Percentiles rank a stretch among this genome's conserved stretches.
Conservation (phyloP, 495 filamentous ascomycete species). For the Penicillium malachiteum region DNA sequence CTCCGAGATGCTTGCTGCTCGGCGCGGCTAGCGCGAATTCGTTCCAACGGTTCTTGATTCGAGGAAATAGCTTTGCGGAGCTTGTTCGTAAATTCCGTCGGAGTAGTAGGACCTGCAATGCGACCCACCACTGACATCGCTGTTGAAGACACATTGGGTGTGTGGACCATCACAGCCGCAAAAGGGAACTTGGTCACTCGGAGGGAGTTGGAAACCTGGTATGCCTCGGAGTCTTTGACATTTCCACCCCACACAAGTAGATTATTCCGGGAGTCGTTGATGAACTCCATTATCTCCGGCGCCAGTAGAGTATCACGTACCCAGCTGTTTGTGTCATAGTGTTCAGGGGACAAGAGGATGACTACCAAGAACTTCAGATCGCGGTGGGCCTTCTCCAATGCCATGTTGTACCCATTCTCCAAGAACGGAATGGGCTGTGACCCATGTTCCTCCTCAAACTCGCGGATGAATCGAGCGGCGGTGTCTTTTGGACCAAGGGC, state of each 20-base stretch:
- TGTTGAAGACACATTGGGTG: slow-evolving; percentile 72
- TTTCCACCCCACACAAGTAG: slow-evolving; percentile 90
- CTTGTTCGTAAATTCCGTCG: slow-evolving; percentile 66
- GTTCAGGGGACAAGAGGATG: slow-evolving; percentile 82
- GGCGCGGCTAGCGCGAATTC: slow-evolving; percentile 64
- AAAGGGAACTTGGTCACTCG: slow-evolving; percentile 89
- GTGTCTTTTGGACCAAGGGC: slow-evolving; percentile 81
- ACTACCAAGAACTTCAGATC: slow-evolving; percentile 90
- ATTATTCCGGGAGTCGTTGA: slow-evolving; percentile 70
- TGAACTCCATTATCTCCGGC: slow-evolving; percentile 66
- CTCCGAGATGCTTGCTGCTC: slow-evolving; percentile 75
- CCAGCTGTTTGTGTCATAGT: slow-evolving; percentile 87
- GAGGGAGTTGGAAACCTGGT: slow-evolving; percentile 81
- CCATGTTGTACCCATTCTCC: slow-evolving; percentile 86
- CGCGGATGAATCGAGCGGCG: slow-evolving; percentile 79
- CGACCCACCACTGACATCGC: slow-evolving; percentile 85
- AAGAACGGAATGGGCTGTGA: slow-evolving; percentile 66
- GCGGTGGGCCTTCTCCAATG: slow-evolving; percentile 80
- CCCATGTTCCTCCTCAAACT: slow-evolving; percentile 93
- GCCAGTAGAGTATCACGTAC: slow-evolving; percentile 77
- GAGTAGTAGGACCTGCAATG: slow-evolving; percentile 64
- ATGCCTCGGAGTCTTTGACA: slow-evolving; percentile 87
- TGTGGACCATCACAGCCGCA: slow-evolving; percentile 78
- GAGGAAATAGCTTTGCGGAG: slow-evolving; percentile 67
- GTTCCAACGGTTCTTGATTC: slow-evolving; percentile 66